Evolutionary conservation across 2,329 filamentous ascomycete species (phyloP), one percentile per base, ranked within the genome.

Genomic region (Pezicula neosporulosa): DNA sequence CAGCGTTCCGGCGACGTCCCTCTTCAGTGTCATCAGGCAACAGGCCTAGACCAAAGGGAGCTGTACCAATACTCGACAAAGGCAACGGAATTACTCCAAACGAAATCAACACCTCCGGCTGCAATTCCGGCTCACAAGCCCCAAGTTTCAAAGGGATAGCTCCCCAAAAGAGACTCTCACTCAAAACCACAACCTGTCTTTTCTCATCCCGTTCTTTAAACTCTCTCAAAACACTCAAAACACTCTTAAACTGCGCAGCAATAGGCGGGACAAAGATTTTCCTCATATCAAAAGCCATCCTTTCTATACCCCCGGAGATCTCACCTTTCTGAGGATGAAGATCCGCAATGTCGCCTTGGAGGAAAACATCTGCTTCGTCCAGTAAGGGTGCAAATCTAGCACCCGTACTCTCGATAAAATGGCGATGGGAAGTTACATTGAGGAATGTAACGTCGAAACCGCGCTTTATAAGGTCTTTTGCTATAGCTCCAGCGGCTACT

Each of bases 401-500:
- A 1, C 75, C 74, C 3, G 66, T 65, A 2, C 55, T 57, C 44
- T 67, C 65, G 44, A 74, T 60, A 9, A 62, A 50, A 4, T 59
- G 48, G 44, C 70, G 60, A 54, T 69, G 75, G 9, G 64, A 53
- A 1, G 63, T 56, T 1, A 69, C 71, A 4, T 65, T 65, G n/a
- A 77, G 63, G 55, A 75, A 72, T 2, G 68, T 71, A 3, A 74
- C 61, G 4, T 69, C 60, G 48, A 72, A 76, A 3, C 72, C 74
- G 3, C 67, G 60, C 3, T 60, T 55, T 9, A 70, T 57, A 7
- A 60, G 57, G 3, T 44, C 28, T 35, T 54, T 48, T 15, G 52
- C 55, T 13, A 57, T 52, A 13, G 38, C 39, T 9, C 39, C 44
- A 18, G 57, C 27, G 5, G 57, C 52, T 36, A 48, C 43, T 3